Conservation (phyloP, 352 stramenopile genomes). For the Phytophthora citricola region DNA sequence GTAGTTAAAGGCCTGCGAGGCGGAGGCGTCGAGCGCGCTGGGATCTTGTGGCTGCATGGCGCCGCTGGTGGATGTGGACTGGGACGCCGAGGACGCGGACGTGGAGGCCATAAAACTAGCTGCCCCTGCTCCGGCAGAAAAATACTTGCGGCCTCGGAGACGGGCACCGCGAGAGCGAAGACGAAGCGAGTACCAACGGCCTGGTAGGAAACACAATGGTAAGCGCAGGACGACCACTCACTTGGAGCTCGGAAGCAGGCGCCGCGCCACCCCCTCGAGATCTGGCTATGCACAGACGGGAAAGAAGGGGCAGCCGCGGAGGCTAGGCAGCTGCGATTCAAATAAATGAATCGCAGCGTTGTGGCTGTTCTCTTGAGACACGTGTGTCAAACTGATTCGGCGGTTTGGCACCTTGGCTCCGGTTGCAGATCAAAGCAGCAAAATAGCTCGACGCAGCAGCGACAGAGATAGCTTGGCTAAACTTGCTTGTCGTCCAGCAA, state of each 20-base stretch:
- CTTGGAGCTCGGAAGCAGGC: slow-evolving; percentile 1
- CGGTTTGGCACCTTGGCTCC: background rate
- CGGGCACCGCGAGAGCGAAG: slow-evolving; percentile 31
- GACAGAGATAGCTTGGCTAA: background rate
- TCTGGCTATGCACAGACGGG: slow-evolving; percentile 33
- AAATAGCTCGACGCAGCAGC: slow-evolving; percentile 2
- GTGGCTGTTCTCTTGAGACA: slow-evolving; percentile 44
- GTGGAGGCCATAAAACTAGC: slow-evolving; percentile 72
- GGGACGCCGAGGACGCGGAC: slow-evolving; percentile 46
- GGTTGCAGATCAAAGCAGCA: no score
- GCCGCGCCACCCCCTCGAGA: slow-evolving; percentile 2
- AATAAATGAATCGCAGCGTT: slow-evolving; percentile 11
- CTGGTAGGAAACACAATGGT: slow-evolving; percentile 49
- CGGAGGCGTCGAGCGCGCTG: slow-evolving; percentile 39
- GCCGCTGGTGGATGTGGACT: slow-evolving; percentile 22
- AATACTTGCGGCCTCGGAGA: slow-evolving; percentile 38
- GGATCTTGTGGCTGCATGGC: slow-evolving; percentile 47
- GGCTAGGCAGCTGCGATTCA: slow-evolving; percentile 34
- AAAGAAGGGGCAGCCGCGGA: slow-evolving; percentile 36
- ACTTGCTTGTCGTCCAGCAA: no score
- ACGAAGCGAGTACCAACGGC: slow-evolving; percentile 38
- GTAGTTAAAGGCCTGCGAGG: slow-evolving; percentile 51
- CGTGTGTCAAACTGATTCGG: slow-evolving; percentile 22
- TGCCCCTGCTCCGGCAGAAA: slow-evolving; percentile 41
- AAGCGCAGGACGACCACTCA: slow-evolving; percentile 50